Base-by-base conservation (phyloP, 352 stramenopile genomes). In the Globisporangium emineosum region DNA sequence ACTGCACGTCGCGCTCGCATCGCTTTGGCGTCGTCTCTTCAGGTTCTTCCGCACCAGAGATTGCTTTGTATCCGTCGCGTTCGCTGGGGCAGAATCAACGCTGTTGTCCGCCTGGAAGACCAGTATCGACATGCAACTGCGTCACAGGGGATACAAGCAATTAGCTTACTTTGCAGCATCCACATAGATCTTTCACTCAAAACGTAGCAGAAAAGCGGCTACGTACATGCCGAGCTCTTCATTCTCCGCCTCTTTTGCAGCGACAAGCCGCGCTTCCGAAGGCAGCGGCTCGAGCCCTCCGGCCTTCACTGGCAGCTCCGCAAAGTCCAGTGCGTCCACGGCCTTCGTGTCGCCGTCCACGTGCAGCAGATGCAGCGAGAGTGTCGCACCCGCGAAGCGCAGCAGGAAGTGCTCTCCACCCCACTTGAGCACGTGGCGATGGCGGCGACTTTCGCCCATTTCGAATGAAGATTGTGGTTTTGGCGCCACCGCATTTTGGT, bases 241-340 rank as follows among this genome's bases (percentile, higher is more conserved):
- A 52, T 82, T 67, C 61, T 77, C 67, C 49, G 84, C 72, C 60
- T 79, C 69, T 52, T 72, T 72, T 5, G 69, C 72, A 23, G 68
- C 76, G 10, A 83, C 67, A 21, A 88, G 71, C 9, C 33, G 57
- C 32, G 76, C 73, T 13, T 71, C 54, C 3, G 29, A n/a, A 17
- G 75, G 71, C 45, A 86, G 33, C 21, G 49, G 42, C 42, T 52
- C 49, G 19, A 64, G 30, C 4, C 35, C 47, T 5, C 64, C 47
- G 0, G 5, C 37, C 8, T 59, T 50, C 32, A 70, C 59, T 0
- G 42, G 15, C 30, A 67, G 23, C 33, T 63, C 17, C 29, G 56
- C 27, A 29, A 19, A 52, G 6, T 59, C 54, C 35, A 29, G n/a
- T 32, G 45, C 45, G 5, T 30, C 17, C 13, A 45, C 60, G 27